These are phyloP conservation scores for Globisporangium iwayamae DNA, from an alignment of 352 stramenopile species.

Conservation along the genomic window DNA sequence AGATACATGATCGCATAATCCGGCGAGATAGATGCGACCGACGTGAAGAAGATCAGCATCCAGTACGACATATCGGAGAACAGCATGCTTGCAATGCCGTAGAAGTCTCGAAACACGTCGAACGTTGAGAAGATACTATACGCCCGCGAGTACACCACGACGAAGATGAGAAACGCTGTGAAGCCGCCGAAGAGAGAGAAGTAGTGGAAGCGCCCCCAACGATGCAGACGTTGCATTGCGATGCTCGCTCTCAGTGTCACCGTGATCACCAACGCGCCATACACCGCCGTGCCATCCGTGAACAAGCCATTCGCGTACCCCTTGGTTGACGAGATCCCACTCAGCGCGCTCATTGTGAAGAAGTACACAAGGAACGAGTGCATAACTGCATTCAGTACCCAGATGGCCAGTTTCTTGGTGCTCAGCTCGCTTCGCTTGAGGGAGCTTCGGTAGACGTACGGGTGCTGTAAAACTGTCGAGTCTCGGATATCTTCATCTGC, in stretches of 20 bases:
- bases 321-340: constrained; percentile 30
- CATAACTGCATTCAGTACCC: constrained; percentile 70
- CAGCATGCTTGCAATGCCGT: constrained; percentile 52
- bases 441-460: constrained; percentile 77
- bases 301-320: constrained; percentile 67
- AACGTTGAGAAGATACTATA: constrained; percentile 59
- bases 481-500: constrained; percentile 82
- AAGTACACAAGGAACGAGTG: constrained; percentile 76
- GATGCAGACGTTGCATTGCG: constrained; percentile 72
- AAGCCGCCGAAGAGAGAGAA: constrained; percentile 65
- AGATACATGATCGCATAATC: constrained; percentile 74
- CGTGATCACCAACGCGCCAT: constrained; percentile 73
- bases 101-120: constrained; percentile 76
- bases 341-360: constrained; percentile 46
- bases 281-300: constrained; percentile 68
- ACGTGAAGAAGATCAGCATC: constrained; percentile 60
- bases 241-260: constrained; percentile 72
- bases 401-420: constrained; percentile 51
- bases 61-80: constrained; percentile 59
- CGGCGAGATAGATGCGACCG: constrained; percentile 52
- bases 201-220: constrained; percentile 75
- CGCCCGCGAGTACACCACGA: constrained; percentile 60
- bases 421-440: constrained; percentile 60
- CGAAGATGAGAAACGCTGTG: constrained; percentile 64
- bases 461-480: constrained; percentile 61